Percentiles rank a stretch among this genome's conserved stretches.
Conservation (phyloP, 1,284 basidiomycete genomes). For the Ganoderma boninense region DNA sequence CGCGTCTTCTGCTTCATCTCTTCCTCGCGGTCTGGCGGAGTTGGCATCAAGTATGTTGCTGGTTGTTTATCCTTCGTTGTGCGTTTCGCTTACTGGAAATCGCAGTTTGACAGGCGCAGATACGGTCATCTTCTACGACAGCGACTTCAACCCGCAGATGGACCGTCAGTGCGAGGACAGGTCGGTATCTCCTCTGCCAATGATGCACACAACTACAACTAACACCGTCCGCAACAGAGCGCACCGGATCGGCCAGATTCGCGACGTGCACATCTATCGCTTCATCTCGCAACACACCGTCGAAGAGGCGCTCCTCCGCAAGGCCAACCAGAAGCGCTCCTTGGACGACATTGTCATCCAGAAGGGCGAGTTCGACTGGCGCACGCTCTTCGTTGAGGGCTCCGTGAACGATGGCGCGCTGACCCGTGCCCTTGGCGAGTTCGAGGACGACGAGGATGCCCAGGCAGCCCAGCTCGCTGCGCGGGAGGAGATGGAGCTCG, state of each 20-base stretch:
- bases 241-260: constrained; percentile 95
- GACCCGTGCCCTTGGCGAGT: constrained; percentile 79
- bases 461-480: constrained; percentile 84
- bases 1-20: constrained; percentile 95
- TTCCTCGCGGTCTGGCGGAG: constrained; percentile 92
- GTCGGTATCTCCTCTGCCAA: constrained; percentile 42
- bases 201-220: not conserved
- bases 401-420: constrained; percentile 52
- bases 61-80: not conserved
- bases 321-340: constrained; percentile 95
- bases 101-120: constrained; percentile 91
- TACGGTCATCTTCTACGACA: constrained; percentile 96
- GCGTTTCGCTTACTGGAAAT: not conserved
- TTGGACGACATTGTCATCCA: constrained; percentile 95
- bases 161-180: constrained; percentile 97
- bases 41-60: constrained; percentile 89
- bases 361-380: constrained; percentile 95
- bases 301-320: constrained; percentile 95
- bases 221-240: constrained; percentile 56
- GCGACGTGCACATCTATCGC: constrained; percentile 97
- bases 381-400: constrained; percentile 73
- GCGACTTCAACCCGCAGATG: constrained; percentile 98
- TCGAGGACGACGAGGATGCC: constrained; percentile 90
- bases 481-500: constrained; percentile 73
- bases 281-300: constrained; percentile 94